Conservation (phyloP, 257 asterid genomes). For the Solanum tacnaense region DNA sequence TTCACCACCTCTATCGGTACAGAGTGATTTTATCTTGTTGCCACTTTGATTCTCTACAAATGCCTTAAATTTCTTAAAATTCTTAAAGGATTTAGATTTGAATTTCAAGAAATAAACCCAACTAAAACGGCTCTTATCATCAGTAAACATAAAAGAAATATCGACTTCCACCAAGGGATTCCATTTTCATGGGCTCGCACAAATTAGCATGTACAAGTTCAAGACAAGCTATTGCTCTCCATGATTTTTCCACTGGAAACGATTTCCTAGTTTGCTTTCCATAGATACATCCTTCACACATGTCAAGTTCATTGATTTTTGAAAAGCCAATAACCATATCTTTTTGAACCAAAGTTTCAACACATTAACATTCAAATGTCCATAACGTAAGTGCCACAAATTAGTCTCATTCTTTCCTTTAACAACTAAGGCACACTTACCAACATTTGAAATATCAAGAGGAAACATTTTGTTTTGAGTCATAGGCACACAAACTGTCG, state of each 20-base stretch:
- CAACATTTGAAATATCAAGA: neutral
- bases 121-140: neutral
- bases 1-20: constrained; percentile 8
- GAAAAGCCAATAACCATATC: constrained; percentile 7
- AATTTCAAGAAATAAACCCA: neutral
- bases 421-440: neutral
- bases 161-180: neutral
- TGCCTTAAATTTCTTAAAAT: neutral
- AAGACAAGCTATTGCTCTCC: constrained; percentile 3
- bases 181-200: neutral
- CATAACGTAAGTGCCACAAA: neutral
- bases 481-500: neutral
- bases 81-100: constrained; percentile 2
- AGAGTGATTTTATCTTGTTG: neutral
- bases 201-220: neutral
- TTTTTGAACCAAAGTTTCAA: neutral
- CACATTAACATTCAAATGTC: neutral
- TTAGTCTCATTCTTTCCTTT: neutral
- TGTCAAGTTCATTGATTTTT: neutral
- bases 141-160: neutral
- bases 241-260: neutral
- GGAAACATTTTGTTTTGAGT: neutral
- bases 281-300: constrained; percentile 6
- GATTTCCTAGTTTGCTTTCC: neutral
- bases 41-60: constrained; percentile 5